Base-by-base conservation (phyloP, 2,329 filamentous ascomycete species). In the Metarhizium anisopliae region DNA sequence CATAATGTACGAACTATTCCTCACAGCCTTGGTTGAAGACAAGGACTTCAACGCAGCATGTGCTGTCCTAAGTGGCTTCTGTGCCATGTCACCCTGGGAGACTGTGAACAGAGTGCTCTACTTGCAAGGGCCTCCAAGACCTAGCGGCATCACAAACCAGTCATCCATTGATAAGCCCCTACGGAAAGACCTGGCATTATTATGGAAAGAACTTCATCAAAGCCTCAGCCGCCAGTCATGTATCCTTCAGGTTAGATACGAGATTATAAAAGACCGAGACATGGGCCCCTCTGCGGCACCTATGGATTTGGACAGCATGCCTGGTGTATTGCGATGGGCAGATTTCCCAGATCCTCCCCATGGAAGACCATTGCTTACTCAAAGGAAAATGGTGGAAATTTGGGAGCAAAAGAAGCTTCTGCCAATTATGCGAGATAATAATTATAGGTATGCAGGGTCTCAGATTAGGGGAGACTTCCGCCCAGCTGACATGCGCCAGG, bases 321-420 rank as follows among this genome's bases (percentile, higher is more conserved):
- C 70, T 0, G 81, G 79, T 18, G 74, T 77, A 3, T 65, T 86
- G 56, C 71, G 77, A 49, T 86, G 81, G 80, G 77, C 72, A 6
- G 83, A 85, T 60, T 73, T 85, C 49, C 83, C 83, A 1, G 83
- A 85, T 58, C 81, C 82, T 16, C 70, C 75, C 1, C 72, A 72
- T 29, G 72, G 71, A 13, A 70, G 73, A n/a, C 72, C 77, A 11
- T 38, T 71, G 51, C 66, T 82, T 38, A 78, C 73, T 10, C 76
- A 81, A 63, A 73, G 80, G 43, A 81, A 79, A 63, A 79, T 77
- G 66, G 71, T 82, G 6, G 81, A 83, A 60, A 76, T 84, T n/a
- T 74, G 76, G 61, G 73, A 77, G 1, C 77, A 80, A 60, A 74
- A 67, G 52, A 76, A 74, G 51, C 63, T 85, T 7, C 72, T 73